Conservation (phyloP, 2,329 filamentous ascomycete species). For the Colletotrichum gigasporum region DNA sequence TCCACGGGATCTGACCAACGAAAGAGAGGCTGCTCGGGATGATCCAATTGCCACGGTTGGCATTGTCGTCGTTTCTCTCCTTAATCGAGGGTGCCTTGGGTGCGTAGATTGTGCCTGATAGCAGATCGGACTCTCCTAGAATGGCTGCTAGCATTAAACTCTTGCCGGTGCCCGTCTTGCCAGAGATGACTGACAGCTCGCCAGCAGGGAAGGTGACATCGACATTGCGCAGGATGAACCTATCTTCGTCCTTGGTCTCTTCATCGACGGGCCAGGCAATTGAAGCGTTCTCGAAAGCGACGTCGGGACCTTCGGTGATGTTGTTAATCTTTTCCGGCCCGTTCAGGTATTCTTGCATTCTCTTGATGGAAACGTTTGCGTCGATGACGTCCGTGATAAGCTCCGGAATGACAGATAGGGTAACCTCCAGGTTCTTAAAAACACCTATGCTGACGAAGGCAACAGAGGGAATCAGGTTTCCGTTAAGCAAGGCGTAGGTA, state of each 20-base stretch:
- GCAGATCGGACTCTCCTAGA: conserved; percentile 77
- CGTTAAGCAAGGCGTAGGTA: conserved; percentile 72
- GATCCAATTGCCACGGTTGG: conserved; percentile 73
- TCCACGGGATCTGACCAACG: conserved; percentile 84
- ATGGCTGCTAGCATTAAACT: conserved; percentile 78
- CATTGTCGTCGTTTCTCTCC: conserved; percentile 70
- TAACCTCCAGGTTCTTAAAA: conserved; percentile 78
- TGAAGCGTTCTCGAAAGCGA: conserved; percentile 73
- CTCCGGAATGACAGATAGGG: conserved; percentile 77
- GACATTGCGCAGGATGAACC: conserved; percentile 73
- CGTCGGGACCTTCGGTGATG: conserved; percentile 63
- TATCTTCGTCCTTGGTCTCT: conserved; percentile 62
- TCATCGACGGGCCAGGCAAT: conserved; percentile 80
- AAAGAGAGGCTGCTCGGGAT: conserved; percentile 76
- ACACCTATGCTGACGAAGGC: conserved; percentile 83
- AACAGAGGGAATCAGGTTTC: conserved; percentile 73
- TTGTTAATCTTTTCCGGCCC: conserved; percentile 70
- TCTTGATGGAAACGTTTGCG: conserved; percentile 75
- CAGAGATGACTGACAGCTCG: conserved; percentile 78
- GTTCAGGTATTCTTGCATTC: conserved; percentile 77
- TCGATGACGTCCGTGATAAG: conserved; percentile 76
- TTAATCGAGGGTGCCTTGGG: conserved; percentile 55
- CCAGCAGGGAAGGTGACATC: conserved; percentile 73
- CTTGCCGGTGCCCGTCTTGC: conserved; percentile 82
- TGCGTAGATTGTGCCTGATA: conserved; percentile 68